phyloP scores from a whole-genome alignment of 495 filamentous ascomycete genomes.

The Penicillium lagena region DNA sequence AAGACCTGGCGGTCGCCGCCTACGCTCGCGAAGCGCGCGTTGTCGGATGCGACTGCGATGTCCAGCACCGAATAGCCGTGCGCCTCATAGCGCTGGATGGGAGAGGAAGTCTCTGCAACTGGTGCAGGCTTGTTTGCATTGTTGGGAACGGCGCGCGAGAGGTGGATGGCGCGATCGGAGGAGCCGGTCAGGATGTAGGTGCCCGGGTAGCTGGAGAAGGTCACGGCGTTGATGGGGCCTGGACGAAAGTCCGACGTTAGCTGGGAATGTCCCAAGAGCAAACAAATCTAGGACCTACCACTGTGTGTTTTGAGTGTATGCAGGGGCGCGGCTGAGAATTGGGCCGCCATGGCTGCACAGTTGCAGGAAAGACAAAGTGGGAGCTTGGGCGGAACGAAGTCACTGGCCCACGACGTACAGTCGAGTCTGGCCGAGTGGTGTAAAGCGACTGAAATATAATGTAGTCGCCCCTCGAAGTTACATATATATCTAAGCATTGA shows the following conservation, averaged over 20 bases:
- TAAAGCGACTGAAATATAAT: no score
- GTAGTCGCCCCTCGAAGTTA: no score
- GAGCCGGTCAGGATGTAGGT: constrained; percentile 73
- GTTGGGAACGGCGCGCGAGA: constrained; percentile 60
- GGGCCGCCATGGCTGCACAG: constrained; percentile 22
- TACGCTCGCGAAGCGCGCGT: constrained; percentile 70
- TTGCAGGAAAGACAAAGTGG: neutral
- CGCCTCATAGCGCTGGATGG: constrained; percentile 80
- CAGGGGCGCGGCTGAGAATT: constrained; percentile 27
- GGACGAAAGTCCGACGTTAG: constrained; percentile 1
- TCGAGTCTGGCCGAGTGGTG: no score
- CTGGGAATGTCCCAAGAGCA: neutral
- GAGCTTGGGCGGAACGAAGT: neutral
- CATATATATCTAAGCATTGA: no score
- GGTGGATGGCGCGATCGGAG: constrained; percentile 74
- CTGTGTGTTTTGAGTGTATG: constrained; percentile 44
- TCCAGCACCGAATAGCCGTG: constrained; percentile 90
- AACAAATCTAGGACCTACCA: constrained; percentile 17
- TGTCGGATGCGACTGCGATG: constrained; percentile 65
- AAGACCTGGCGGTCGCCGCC: constrained; percentile 89
- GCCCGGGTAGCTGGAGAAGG: constrained; percentile 31
- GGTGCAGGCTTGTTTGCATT: constrained; percentile 27
- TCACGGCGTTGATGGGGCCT: constrained; percentile 38
- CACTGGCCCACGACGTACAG: no score
- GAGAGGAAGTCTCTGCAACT: constrained; percentile 34